Conservation (phyloP, 2,329 filamentous ascomycete species). For the Fusarium austroafricanum region DNA sequence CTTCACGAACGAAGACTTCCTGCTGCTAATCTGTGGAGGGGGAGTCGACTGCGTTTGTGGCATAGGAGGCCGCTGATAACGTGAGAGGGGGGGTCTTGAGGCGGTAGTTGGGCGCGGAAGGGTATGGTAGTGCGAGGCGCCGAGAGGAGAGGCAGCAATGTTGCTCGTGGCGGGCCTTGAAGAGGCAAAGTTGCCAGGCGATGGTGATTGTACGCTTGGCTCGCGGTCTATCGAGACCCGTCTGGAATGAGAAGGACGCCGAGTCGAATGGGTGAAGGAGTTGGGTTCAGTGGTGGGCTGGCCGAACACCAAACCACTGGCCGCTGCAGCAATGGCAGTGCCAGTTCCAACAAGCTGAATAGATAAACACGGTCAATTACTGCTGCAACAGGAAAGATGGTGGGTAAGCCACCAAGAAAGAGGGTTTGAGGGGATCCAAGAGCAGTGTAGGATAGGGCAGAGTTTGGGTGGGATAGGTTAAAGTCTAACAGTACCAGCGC, state of each 20-base stretch:
- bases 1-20: slow-evolving; percentile 59
- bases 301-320: slow-evolving; percentile 69
- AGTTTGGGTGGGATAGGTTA: slow-evolving; percentile 36
- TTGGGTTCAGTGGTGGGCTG: slow-evolving; percentile 61
- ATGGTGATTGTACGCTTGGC: slow-evolving; percentile 45
- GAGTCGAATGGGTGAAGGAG: slow-evolving; percentile 46
- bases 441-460: slow-evolving; percentile 31
- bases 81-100: slow-evolving; percentile 54
- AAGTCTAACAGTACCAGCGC: slow-evolving; percentile 39
- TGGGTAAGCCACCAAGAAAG: slow-evolving; percentile 34
- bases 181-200: slow-evolving; percentile 42
- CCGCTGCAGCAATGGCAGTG: slow-evolving; percentile 70
- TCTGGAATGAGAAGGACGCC: slow-evolving; percentile 46
- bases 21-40: slow-evolving; percentile 53
- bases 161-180: slow-evolving; percentile 60
- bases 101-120: slow-evolving; percentile 48
- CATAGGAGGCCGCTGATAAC: slow-evolving; percentile 53
- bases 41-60: slow-evolving; percentile 57
- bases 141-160: slow-evolving; percentile 48
- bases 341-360: slow-evolving; percentile 70
- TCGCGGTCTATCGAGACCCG: slow-evolving; percentile 52
- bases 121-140: slow-evolving; percentile 48
- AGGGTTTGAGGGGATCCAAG: slow-evolving; percentile 36
- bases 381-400: slow-evolving; percentile 37
- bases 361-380: slow-evolving; percentile 38